These are phyloP conservation scores for Monosiga brevicollis DNA, from an alignment of 78 protist species.

Conservation along the genomic window DNA sequence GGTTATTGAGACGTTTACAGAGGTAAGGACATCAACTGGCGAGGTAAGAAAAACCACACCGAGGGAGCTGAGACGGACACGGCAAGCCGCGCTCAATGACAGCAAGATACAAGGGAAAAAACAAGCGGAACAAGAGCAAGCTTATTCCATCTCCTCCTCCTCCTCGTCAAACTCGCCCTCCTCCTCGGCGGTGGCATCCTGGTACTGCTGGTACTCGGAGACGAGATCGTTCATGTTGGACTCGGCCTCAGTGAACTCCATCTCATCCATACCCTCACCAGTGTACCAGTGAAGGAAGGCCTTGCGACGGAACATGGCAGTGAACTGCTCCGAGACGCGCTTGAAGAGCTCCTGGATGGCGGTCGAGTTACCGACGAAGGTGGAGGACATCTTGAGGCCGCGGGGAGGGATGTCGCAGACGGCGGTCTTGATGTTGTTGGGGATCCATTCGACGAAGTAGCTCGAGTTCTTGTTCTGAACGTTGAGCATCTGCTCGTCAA, in stretches of 20 bases:
- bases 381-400: constrained; percentile 92
- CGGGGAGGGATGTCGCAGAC: constrained; percentile 96
- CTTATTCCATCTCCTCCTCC: constrained; percentile 53
- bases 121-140: too few relatives aligned
- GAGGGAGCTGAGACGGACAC: too few relatives aligned
- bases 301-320: constrained; percentile 95
- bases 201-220: constrained; percentile 95
- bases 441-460: constrained; percentile 98
- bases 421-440: constrained; percentile 94
- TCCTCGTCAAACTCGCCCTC: constrained; percentile 63
- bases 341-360: constrained; percentile 96
- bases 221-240: constrained; percentile 94
- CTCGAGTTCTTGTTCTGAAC: constrained; percentile 81
- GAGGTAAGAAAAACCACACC: too few relatives aligned
- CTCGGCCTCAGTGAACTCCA: constrained; percentile 98
- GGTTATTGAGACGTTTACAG: too few relatives aligned
- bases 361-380: constrained; percentile 95
- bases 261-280: constrained; percentile 98
- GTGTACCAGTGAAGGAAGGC: constrained; percentile 99
- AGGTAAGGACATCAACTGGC: too few relatives aligned
- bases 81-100: too few relatives aligned
- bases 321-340: constrained; percentile 90
- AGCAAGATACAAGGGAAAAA: too few relatives aligned
- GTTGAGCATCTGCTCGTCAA: constrained; percentile 92
- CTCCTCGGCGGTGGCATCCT: constrained; percentile 74